Evolutionary conservation across 73 alveolate species (phyloP), one percentile per base, ranked within the genome.

Genomic region (Effrenium voratum): DNA sequence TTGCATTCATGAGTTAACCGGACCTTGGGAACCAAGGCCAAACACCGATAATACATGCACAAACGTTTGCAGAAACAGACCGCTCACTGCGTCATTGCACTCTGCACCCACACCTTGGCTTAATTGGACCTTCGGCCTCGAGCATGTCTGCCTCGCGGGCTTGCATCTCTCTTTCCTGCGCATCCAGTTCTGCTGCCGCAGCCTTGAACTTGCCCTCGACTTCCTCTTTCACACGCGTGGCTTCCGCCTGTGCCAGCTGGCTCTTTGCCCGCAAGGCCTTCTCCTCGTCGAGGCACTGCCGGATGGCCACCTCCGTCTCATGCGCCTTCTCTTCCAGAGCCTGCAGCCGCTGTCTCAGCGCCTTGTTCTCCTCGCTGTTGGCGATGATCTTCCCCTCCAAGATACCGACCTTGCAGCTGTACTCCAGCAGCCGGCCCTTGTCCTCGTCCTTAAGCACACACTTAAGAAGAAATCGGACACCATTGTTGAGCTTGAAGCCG

Each of bases 371-470:
- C 43, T 90, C 97, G 40, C 50, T 70, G 86, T 79, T 68, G 97
- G 97, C 97, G 46, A 90, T 90, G 76, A 90, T 90, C 87, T 90
- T 90, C 34, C 97, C 97, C 97, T 90, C 97, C 87, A 90, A 41
- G 44, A 90, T 49, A 19, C 97, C 97, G 41, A 87, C 87, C 1
- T 68, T 90, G 16, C 97, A 87, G 34, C 87, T 68, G 52, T 90
- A 87, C 97, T 90, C 97, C 59, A 90, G 28, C 13, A 90, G 87
- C 40, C 87, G 87, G 30, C 87, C 97, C 97, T 90, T 45, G 44
- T 34, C 12, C 1, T 26, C 80, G 19, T 34, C 38, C 34, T 15
- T 19, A 43, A 13, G 52, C n/a, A 40, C n/a, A 19, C 63, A 52
- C 63, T 19, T 19, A 19, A 8, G 63, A 19, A 12, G 63, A 8